Evolutionary conservation across 192 early-diverging fungal species (phyloP), one percentile per base, ranked within the genome.

Genomic region (Coemansia sp.): DNA sequence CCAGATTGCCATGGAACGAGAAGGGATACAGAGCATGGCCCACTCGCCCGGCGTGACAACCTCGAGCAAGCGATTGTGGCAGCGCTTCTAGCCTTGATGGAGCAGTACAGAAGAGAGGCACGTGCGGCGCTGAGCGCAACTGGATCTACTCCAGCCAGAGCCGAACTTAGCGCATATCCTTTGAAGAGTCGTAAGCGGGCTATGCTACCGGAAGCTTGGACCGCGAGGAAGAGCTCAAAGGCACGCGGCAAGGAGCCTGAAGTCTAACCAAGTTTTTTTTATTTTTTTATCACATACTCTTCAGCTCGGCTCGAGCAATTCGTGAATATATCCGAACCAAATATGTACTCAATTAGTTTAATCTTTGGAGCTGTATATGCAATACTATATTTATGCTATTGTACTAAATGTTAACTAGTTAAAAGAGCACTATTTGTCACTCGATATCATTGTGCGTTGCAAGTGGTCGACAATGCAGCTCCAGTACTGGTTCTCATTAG

Each of bases 401-500:
- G 35, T 9, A 37, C 35, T 37, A 37, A 37, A 37, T 37, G 35
- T 37, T 9, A 9, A 2, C 9, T 37, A 47, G 46, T 21, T 17
- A 47, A 47, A 50, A 11, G 2, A 37, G 6, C 17, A 13, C 58
- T 60, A 60, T 0, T 37, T 60, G 58, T n/a, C 19, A 8, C 17
- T 17, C 28, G 58, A 37, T 35, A 46, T 63, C 70, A 71, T 70
- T 64, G 74, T 70, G 53, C 72, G 67, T 16, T 55, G 66, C 49
- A 84, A 43, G 57, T 84, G 82, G 71, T 76, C 77, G 28, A 84
- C 68, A 63, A 84, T 78, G 62, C 82, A 84, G 68, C 74, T 67
- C 77, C 82, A 84, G 70, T 73, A 84, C 74, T 84, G 82, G 74
- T 84, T 84, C 63, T 84, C 82, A 53, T 82, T 82, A 9, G 76